Conservation (phyloP, 768 basidiomycete species). For the Lactarius quietus region DNA sequence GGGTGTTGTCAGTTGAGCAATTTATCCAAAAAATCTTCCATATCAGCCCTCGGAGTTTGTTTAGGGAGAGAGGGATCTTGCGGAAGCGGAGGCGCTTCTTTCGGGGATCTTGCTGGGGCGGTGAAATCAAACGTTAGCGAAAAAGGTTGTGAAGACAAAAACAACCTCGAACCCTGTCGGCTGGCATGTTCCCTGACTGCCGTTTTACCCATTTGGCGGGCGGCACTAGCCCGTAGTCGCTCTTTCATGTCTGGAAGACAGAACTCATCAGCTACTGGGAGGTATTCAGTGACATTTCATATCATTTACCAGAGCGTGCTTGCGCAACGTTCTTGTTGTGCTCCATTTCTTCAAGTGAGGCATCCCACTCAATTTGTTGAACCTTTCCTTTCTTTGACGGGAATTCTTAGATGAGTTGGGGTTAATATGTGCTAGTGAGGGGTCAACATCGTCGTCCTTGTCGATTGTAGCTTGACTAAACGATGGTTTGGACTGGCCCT, state of each 20-base stretch:
- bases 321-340: constrained; percentile 72
- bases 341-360: constrained; percentile 57
- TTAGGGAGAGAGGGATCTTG: constrained; percentile 33
- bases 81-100: constrained; percentile 56
- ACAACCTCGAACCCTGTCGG: neutral
- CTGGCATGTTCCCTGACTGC: constrained; percentile 21
- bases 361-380: constrained; percentile 65
- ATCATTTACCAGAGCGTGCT: constrained; percentile 60
- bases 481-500: constrained; percentile 32
- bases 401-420: constrained; percentile 26
- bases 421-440: constrained; percentile 51
- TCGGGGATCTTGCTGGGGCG: constrained; percentile 31
- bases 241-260: constrained; percentile 32
- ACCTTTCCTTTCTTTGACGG: constrained; percentile 59
- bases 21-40: constrained; percentile 74
- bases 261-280: neutral
- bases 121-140: neutral
- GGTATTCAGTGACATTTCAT: neutral
- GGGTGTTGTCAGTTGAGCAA: constrained; percentile 41
- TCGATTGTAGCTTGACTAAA: constrained; percentile 31
- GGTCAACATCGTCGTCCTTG: constrained; percentile 57
- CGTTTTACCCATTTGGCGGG: constrained; percentile 27
- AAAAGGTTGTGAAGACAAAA: neutral
- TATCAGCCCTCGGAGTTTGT: constrained; percentile 48
- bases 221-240: constrained; percentile 31